phyloP scores from a whole-genome alignment of 169 alveolate genomes.

The Babesia microti region DNA sequence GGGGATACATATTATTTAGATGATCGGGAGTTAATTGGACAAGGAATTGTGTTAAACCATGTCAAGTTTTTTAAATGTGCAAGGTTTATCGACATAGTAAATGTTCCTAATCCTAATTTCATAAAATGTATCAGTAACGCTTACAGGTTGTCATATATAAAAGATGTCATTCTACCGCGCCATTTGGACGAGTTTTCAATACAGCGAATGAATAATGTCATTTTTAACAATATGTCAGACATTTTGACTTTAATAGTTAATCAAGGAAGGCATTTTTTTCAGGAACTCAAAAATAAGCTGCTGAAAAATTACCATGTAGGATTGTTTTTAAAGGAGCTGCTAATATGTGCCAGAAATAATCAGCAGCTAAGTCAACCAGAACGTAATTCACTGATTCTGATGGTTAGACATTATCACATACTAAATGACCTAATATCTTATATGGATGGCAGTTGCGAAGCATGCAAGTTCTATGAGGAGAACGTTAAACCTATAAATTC shows the following conservation, averaged over 20 bases:
- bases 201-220: slow-evolving; percentile 45
- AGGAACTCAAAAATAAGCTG: slow-evolving; percentile 24
- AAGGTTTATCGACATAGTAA: slow-evolving; percentile 13
- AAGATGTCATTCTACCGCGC: slow-evolving; percentile 62
- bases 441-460: slow-evolving; percentile 30
- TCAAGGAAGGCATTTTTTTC: slow-evolving; percentile 32
- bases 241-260: slow-evolving; percentile 46
- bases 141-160: slow-evolving; percentile 52
- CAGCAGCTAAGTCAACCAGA: slow-evolving; percentile 35
- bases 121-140: slow-evolving; percentile 28
- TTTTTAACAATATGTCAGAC: slow-evolving; percentile 48
- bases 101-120: slow-evolving; percentile 19
- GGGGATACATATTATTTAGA: slow-evolving; percentile 5
- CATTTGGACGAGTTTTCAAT: slow-evolving; percentile 59
- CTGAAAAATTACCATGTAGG: slow-evolving; percentile 38
- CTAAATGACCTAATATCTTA: slow-evolving; percentile 40
- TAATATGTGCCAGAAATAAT: slow-evolving; percentile 22
- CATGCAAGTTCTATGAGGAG: slow-evolving; percentile 13
- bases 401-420: slow-evolving; percentile 34
- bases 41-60: slow-evolving; percentile 27
- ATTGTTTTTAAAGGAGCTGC: slow-evolving; percentile 33
- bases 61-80: slow-evolving; percentile 43
- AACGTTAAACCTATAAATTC: slow-evolving; percentile 20
- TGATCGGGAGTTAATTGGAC: slow-evolving; percentile 34
- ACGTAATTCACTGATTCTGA: slow-evolving; percentile 30